phyloP scores from a whole-genome alignment of 2,329 filamentous ascomycete species.

The Hypoxylon sp. region DNA sequence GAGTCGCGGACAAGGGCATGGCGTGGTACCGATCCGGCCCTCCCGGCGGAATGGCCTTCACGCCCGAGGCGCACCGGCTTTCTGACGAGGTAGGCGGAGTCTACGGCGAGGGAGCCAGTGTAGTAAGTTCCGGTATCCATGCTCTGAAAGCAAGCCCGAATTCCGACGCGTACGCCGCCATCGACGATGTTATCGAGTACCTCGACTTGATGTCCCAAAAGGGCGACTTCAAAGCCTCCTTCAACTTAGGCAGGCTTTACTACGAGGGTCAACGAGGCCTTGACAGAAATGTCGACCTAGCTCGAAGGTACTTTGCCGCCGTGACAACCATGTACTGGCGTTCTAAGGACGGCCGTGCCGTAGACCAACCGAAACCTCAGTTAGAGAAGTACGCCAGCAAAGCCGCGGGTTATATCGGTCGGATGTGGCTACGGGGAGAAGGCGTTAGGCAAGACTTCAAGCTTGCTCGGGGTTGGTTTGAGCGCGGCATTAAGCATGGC shows the following conservation, averaged over 20 bases:
- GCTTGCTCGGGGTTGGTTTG: slow-evolving; percentile 83
- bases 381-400: slow-evolving; percentile 83
- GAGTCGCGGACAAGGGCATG: slow-evolving; percentile 92
- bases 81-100: slow-evolving; percentile 91
- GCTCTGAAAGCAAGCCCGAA: slow-evolving; percentile 76
- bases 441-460: slow-evolving; percentile 80
- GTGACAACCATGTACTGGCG: slow-evolving; percentile 84
- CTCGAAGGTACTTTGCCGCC: slow-evolving; percentile 81
- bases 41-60: slow-evolving; percentile 82
- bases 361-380: slow-evolving; percentile 71
- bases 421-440: slow-evolving; percentile 90
- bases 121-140: slow-evolving; percentile 83
- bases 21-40: slow-evolving; percentile 87
- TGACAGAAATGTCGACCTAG: slow-evolving; percentile 74
- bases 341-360: slow-evolving; percentile 73
- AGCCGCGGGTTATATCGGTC: slow-evolving; percentile 84
- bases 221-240: slow-evolving; percentile 86
- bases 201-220: slow-evolving; percentile 89
- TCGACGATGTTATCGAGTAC: slow-evolving; percentile 95
- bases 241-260: slow-evolving; percentile 83
- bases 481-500: slow-evolving; percentile 75
- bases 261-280: slow-evolving; percentile 85
- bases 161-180: slow-evolving; percentile 82
- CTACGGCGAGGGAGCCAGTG: slow-evolving; percentile 94
- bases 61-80: slow-evolving; percentile 81